Base-by-base conservation (phyloP, 2,329 filamentous ascomycete species). In the Alternaria rosae region DNA sequence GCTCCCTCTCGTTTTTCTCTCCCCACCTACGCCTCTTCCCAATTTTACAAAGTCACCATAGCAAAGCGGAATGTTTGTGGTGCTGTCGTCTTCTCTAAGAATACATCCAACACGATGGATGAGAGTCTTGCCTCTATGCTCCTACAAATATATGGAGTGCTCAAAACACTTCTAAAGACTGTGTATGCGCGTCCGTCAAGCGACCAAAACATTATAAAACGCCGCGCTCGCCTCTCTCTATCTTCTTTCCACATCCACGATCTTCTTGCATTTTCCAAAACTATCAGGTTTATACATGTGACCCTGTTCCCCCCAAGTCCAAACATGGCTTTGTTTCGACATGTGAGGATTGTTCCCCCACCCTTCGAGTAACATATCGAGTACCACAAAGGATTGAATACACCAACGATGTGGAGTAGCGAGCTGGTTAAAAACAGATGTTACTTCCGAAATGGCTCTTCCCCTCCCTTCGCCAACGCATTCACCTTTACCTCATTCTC, bases 91-190 rank as follows among this genome's bases (percentile, higher is more conserved):
- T 5, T 9, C 32, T 35, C 5, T 11, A 8, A n/a, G n/a, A n/a
- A n/a, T n/a, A n/a, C n/a, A n/a, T n/a, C n/a, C n/a, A n/a, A n/a
- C n/a, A n/a, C n/a, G n/a, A n/a, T n/a, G n/a, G n/a, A n/a, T 30
- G 13, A 15, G 30, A 35, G n/a, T 13, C 32, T 35, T 35, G 15
- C 5, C 15, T 10, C 4, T 4, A n/a, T 15, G 15, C 15, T 38
- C n/a, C n/a, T 38, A 15, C 32, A 0, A 38, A 38, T 2, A 38
- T 15, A 10, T 38, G 8, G 32, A n/a, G 10, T n/a, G n/a, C 30
- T 35, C 3, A 2, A 15, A 15, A 32, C 4, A 32, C 6, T 6
- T 13, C 0, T 1, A 6, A 5, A 30, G 13, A 3, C 11, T 6
- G 1, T 5, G 2, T 13, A 35, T 35, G 32, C 10, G 32, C 35